phyloP scores from a whole-genome alignment of 2,329 filamentous ascomycete genomes.

The Paecilomyces formosus region DNA sequence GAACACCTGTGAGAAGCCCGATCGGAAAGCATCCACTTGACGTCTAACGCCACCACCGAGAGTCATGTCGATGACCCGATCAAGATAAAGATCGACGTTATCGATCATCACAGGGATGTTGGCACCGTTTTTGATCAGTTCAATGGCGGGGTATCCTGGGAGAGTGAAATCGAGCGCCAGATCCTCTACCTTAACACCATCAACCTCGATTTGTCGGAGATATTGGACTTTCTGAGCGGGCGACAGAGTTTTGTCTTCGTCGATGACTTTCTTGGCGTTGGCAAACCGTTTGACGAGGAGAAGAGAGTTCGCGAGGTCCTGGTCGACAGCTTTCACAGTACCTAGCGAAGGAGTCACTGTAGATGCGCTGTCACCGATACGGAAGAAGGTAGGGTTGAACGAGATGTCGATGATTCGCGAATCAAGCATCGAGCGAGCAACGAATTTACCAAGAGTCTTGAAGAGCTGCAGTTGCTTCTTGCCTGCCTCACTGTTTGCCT shows the following conservation, averaged over 20 bases:
- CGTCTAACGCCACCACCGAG: conserved; percentile 78
- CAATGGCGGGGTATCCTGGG: conserved; percentile 81
- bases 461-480: conserved; percentile 83
- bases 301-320: conserved; percentile 75
- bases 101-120: conserved; percentile 74
- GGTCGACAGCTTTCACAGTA: conserved; percentile 82
- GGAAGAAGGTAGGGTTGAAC: conserved; percentile 97
- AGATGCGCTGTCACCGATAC: conserved; percentile 65
- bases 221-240: conserved; percentile 63
- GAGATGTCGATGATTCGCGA: conserved; percentile 96
- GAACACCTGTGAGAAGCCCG: conserved; percentile 92
- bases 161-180: conserved; percentile 89
- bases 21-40: conserved; percentile 85
- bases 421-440: conserved; percentile 95
- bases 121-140: conserved; percentile 68
- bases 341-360: conserved; percentile 76
- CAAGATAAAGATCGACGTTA: conserved; percentile 83
- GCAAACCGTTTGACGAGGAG: conserved; percentile 83
- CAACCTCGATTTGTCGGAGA: conserved; percentile 62
- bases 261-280: conserved; percentile 72
- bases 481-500: conserved; percentile 67
- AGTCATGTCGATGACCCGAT: conserved; percentile 86
- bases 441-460: conserved; percentile 92
- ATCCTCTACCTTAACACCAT: conserved; percentile 75
- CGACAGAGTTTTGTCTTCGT: conserved; percentile 60